These are phyloP conservation scores for Viola odorata DNA, from an alignment of 345 rosid genomes.

Conservation along the genomic window DNA sequence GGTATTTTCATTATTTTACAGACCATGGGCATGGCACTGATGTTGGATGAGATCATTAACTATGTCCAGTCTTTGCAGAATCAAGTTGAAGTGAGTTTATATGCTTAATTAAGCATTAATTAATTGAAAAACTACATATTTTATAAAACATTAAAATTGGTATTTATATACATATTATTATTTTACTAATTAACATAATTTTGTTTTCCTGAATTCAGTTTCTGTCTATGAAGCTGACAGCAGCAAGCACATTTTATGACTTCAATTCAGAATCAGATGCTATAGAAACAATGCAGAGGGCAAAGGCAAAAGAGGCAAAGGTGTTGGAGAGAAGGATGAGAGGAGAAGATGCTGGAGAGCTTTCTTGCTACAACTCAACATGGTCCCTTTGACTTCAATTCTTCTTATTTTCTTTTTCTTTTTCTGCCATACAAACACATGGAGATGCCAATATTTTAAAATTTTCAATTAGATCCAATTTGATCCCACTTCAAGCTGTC, in stretches of 20 bases:
- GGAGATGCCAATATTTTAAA: neutral
- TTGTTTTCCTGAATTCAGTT: slow-evolving; percentile 41
- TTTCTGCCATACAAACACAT: slow-evolving; percentile 5
- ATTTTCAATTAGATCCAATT: neutral
- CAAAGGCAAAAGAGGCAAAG: slow-evolving; percentile 20
- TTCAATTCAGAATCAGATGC: slow-evolving; percentile 23
- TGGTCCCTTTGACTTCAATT: slow-evolving; percentile 21
- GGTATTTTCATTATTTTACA: slow-evolving; percentile 7
- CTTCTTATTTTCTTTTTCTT: neutral
- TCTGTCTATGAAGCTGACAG: slow-evolving; percentile 60
- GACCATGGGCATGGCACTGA: slow-evolving; percentile 79
- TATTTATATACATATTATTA: too few relatives aligned
- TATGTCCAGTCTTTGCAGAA: slow-evolving; percentile 75
- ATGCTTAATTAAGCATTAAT: too few relatives aligned
- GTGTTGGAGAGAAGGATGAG: slow-evolving; percentile 38
- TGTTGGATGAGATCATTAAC: slow-evolving; percentile 60
- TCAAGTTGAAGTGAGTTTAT: slow-evolving; percentile 66
- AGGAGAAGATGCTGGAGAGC: slow-evolving; percentile 13
- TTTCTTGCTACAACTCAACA: slow-evolving; percentile 5
- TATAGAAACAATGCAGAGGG: slow-evolving; percentile 24
- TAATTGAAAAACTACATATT: neutral
- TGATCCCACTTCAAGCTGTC: slow-evolving; percentile 3
- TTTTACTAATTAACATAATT: neutral
- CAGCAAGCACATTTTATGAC: slow-evolving; percentile 28
- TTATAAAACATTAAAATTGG: neutral